A percentile compares a stretch with the other conserved stretches of the same genome.
Evolutionary conservation across 345 rosid species (phyloP).

Genomic region (Excoecaria agallocha): DNA sequence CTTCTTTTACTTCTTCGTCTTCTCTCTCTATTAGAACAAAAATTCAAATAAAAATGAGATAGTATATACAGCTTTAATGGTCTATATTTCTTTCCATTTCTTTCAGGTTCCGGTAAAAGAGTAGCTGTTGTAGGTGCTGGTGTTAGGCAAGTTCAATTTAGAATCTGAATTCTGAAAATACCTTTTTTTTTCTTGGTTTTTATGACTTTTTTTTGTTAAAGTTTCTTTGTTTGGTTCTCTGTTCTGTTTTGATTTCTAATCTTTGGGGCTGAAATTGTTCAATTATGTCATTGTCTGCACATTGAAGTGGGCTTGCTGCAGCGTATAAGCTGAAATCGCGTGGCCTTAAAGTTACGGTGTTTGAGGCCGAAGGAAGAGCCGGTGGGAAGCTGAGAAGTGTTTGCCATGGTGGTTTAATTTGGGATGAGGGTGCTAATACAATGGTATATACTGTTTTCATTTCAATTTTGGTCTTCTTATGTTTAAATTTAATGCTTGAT

Average conservation of each 20-base stretch:
- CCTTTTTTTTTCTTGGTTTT: neutral
- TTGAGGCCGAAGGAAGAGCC: constrained; percentile 77
- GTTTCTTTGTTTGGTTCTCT: neutral
- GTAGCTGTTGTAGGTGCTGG: constrained; percentile 89
- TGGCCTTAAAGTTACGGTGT: constrained; percentile 71
- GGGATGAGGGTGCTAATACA: constrained; percentile 98
- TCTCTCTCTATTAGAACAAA: too few relatives aligned
- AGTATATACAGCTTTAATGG: neutral
- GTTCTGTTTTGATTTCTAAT: neutral
- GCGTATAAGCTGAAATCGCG: constrained; percentile 79
- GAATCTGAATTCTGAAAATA: neutral
- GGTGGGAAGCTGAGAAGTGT: constrained; percentile 89
- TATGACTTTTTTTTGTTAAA: neutral
- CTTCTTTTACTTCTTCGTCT: too few relatives aligned
- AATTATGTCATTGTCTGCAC: neutral
- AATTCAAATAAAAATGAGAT: neutral
- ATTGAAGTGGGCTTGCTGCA: constrained; percentile 83
- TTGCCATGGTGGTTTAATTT: constrained; percentile 52
- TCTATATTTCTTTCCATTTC: neutral
- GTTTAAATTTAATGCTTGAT: neutral
- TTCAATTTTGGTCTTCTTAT: neutral
- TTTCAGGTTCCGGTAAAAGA: constrained; percentile 48
- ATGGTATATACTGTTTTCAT: constrained; percentile 44
- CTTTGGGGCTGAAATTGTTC: constrained; percentile 2
- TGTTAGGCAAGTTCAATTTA: constrained; percentile 48